phyloP scores from a whole-genome alignment of 2,329 filamentous ascomycete genomes.

The Ophiosphaerella korrae region DNA sequence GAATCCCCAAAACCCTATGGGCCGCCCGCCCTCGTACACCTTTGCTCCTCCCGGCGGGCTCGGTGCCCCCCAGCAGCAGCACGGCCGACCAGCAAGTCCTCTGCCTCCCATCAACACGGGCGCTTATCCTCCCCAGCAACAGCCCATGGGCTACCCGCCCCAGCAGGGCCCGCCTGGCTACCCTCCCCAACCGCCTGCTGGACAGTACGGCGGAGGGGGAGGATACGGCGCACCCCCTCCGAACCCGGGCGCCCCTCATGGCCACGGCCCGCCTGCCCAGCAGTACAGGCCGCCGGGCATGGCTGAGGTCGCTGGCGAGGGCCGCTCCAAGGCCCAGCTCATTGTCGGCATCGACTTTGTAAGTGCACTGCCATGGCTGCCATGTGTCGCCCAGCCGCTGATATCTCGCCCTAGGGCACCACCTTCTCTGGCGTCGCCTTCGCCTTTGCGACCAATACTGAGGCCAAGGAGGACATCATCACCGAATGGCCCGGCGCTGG shows the following conservation, averaged over 20 bases:
- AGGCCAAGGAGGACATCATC: conserved; percentile 98
- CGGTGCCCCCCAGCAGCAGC: conserved; percentile 38
- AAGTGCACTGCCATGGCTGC: conserved; percentile 26
- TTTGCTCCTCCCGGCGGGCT: conserved; percentile 54
- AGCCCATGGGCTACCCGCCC: conserved; percentile 46
- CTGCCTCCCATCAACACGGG: conserved; percentile 63
- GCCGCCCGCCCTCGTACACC: conserved; percentile 68
- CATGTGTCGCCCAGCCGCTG: conserved; percentile 29
- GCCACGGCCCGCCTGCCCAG: conserved; percentile 37
- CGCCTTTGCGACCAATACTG: conserved; percentile 90
- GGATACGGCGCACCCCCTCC: conserved; percentile 35
- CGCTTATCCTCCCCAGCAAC: conserved; percentile 49
- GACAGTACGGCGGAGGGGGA: conserved; percentile 31
- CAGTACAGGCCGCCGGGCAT: conserved; percentile 42
- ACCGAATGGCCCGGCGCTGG: conserved; percentile 98
- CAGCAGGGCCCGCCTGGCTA: conserved; percentile 50
- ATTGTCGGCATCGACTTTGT: conserved; percentile 99
- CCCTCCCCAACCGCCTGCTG: conserved; percentile 42
- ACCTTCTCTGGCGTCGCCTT: conserved; percentile 98
- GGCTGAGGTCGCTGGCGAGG: conserved; percentile 82
- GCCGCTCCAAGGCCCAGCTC: conserved; percentile 90
- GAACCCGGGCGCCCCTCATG: conserved; percentile 36
- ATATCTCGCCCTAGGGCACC: conserved; percentile 68
- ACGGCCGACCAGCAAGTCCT: conserved; percentile 58
- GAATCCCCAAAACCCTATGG: conserved; percentile 61